Percentiles rank a stretch among this genome's conserved stretches.
phyloP scores from a whole-genome alignment of 73 alveolate species.

The Durusdinium trenchii region DNA sequence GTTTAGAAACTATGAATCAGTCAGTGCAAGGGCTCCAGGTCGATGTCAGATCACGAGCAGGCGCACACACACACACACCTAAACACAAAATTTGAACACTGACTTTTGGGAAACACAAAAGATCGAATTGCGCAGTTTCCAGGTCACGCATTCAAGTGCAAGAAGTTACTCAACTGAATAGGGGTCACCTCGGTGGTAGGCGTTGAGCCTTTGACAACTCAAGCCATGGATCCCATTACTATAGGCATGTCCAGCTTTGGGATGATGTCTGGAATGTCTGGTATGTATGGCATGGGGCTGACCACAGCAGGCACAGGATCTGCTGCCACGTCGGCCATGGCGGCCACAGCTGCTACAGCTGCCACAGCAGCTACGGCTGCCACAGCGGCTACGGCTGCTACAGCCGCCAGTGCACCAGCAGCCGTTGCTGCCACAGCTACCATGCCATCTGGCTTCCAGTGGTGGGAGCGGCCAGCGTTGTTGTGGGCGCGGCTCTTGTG shows the following conservation, averaged over 20 bases:
- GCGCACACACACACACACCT: neutral
- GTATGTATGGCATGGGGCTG: neutral
- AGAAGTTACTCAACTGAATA: neutral
- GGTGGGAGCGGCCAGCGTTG: neutral
- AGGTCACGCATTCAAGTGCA: neutral
- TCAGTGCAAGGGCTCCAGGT: neutral
- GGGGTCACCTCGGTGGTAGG: conserved; percentile 9
- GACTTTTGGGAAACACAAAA: neutral
- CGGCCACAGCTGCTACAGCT: neutral
- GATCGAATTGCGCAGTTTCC: neutral
- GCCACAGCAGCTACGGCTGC: neutral
- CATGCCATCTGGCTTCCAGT: conserved; percentile 34
- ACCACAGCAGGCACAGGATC: too few relatives aligned
- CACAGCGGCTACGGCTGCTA: conserved; percentile 17
- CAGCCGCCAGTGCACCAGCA: conserved; percentile 12
- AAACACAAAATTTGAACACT: neutral
- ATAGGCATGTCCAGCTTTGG: neutral
- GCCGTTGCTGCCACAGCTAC: conserved; percentile 32
- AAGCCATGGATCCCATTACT: conserved; percentile 3
- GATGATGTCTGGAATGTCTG: conserved; percentile 15
- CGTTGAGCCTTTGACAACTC: neutral
- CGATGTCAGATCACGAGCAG: conserved; percentile 2
- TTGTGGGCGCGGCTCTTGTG: conserved; percentile 6
- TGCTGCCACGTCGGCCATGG: neutral
- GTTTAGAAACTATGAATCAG: neutral